Evolutionary conservation across 106 monocot genomes (phyloP).

Genomic region (Allium fistulosum): DNA sequence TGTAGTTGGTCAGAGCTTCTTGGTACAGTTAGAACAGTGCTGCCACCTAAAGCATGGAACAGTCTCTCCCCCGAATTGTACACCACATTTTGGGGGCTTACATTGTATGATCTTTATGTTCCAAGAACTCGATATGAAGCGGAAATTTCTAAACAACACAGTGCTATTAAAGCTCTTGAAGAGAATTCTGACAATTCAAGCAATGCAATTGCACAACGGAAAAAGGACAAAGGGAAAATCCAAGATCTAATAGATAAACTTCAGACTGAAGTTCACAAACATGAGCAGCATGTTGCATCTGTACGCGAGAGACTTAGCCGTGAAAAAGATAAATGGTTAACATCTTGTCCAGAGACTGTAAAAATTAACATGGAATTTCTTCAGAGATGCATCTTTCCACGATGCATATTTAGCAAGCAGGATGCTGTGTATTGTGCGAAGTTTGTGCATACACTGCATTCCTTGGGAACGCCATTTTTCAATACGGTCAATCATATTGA

Average conservation of each 20-base stretch:
- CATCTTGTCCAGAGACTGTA: slow-evolving; percentile 68
- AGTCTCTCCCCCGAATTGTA: slow-evolving; percentile 95
- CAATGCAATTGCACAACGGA: slow-evolving; percentile 84
- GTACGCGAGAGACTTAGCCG: slow-evolving; percentile 56
- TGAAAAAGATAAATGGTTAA: slow-evolving; percentile 93
- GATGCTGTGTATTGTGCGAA: slow-evolving; percentile 95
- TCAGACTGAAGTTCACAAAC: slow-evolving; percentile 64
- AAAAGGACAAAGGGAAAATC: slow-evolving; percentile 94
- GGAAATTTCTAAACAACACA: slow-evolving; percentile 85
- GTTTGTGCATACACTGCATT: slow-evolving; percentile 90
- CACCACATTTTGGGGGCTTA: slow-evolving; percentile 95
- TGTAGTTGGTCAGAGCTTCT: slow-evolving; percentile 85
- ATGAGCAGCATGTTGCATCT: slow-evolving; percentile 87
- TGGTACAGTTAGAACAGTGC: slow-evolving; percentile 42
- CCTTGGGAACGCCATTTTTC: slow-evolving; percentile 88
- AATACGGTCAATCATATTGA: slow-evolving; percentile 95
- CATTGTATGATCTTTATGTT: slow-evolving; percentile 91
- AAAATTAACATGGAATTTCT: slow-evolving; percentile 97
- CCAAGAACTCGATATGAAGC: slow-evolving; percentile 81
- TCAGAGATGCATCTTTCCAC: slow-evolving; percentile 92
- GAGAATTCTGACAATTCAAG: slow-evolving; percentile 91
- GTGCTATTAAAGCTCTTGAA: slow-evolving; percentile 82
- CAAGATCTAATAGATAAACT: slow-evolving; percentile 87
- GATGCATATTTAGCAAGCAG: slow-evolving; percentile 81
- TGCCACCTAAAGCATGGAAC: slow-evolving; percentile 82